phyloP scores from a whole-genome alignment of 257 asterid genomes.

The Lithospermum erythrorhizon region DNA sequence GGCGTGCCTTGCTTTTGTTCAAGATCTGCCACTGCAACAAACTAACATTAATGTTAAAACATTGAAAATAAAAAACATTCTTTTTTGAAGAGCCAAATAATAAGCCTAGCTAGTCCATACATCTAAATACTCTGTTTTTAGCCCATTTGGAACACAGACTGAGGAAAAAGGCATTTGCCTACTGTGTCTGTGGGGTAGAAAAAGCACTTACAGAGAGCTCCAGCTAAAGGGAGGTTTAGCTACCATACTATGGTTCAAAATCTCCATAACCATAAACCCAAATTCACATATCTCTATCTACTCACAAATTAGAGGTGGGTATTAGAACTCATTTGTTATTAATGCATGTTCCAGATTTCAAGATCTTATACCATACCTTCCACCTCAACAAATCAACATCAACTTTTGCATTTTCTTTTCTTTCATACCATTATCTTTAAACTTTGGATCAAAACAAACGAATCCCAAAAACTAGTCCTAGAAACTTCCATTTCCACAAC shows the following conservation, averaged over 20 bases:
- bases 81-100: background rate
- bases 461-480: conserved; percentile 18
- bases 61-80: background rate
- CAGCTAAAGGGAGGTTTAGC: background rate
- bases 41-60: background rate
- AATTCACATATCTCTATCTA: conserved; percentile 10
- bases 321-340: conserved; percentile 20
- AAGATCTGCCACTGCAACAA: too few species aligned
- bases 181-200: conserved; percentile 31
- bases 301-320: background rate
- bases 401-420: conserved; percentile 11
- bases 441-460: background rate
- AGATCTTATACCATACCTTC: conserved; percentile 4
- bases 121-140: background rate
- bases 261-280: conserved; percentile 15
- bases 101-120: background rate
- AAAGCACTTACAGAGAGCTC: conserved; percentile 27
- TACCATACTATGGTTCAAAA: conserved; percentile 27
- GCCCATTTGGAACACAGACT: conserved; percentile 5
- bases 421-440: conserved; percentile 6
- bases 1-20: too few species aligned
- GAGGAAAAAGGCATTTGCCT: conserved; percentile 11
- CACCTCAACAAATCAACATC: conserved; percentile 36
- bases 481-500: conserved; percentile 30
- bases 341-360: conserved; percentile 37